Evolutionary conservation across 257 asterid genomes (phyloP).

Genomic region (Parsonsia alboflavescens): DNA sequence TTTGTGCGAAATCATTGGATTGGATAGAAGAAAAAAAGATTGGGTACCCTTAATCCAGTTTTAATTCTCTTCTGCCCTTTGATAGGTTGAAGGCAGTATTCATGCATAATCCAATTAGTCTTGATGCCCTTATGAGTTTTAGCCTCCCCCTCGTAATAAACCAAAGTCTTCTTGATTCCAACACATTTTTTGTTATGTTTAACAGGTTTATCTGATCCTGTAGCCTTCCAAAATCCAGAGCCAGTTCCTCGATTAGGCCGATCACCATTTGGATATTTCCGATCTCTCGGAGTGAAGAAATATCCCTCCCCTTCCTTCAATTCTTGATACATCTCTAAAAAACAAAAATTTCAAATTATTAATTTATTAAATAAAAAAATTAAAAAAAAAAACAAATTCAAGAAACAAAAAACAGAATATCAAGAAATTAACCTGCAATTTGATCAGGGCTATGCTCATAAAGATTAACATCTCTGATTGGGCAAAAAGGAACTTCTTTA

Average conservation of each 20-base stretch:
- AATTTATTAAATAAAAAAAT: background rate
- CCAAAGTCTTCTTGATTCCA: constrained; percentile 23
- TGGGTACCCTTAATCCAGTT: constrained; percentile 10
- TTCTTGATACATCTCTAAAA: constrained; percentile 39
- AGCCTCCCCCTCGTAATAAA: constrained; percentile 16
- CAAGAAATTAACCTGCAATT: constrained; percentile 55
- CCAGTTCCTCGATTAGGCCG: constrained; percentile 73
- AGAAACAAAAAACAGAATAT: background rate
- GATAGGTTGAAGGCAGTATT: background rate
- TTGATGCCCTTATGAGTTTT: background rate
- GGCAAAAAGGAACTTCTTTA: constrained; percentile 22
- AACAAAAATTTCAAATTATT: background rate
- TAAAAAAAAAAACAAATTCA: background rate
- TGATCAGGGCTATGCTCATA: constrained; percentile 77
- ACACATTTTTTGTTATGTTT: background rate
- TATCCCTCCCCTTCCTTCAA: constrained; percentile 80
- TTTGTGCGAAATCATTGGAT: too few relatives aligned
- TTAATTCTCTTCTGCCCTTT: background rate
- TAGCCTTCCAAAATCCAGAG: constrained; percentile 83
- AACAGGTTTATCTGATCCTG: constrained; percentile 45
- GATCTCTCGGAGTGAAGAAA: constrained; percentile 66
- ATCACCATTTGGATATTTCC: constrained; percentile 69
- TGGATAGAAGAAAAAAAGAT: background rate
- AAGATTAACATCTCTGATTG: constrained; percentile 68
- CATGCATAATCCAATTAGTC: constrained; percentile 34